Evolutionary conservation across 371 early-diverging fungal genomes (phyloP), one percentile per base, ranked within the genome.

Genomic region (Batrachochytrium dendrobatidis): DNA sequence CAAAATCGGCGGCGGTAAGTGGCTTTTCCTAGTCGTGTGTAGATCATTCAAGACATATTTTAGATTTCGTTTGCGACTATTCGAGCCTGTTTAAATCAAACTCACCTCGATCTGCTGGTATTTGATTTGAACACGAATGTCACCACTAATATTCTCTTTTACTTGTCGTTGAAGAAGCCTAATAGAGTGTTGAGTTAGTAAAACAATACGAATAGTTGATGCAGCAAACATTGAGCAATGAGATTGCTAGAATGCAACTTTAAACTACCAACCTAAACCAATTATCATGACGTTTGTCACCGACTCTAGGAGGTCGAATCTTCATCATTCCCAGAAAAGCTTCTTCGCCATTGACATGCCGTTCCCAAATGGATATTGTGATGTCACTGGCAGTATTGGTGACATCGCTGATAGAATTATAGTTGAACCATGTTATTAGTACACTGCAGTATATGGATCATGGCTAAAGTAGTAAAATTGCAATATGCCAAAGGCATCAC

Each of bases 1-100:
- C 82, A 67, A 90, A 90, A 61, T 86, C 84, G 10, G 76, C 72
- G 1, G 84, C 77, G 1, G 79, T 74, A 18, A 89, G 62, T 43
- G 83, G 75, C n/a, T 49, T 53, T 5, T 49, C 54, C 73, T 70
- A 56, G 31, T 34, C 32, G 12, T 49, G 55, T 59, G 22, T 30
- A 28, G 15, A 39, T 26, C 45, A 7, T 7, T 17, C 24, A 45
- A 48, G 50, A 15, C 7, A 15, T 10, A 6, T 59, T 32, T 10
- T 33, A 26, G 20, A 1, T 24, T 4, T 24, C 10, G 22, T 10
- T 34, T 58, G 30, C 29, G 58, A 34, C 15, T 18, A 59, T 12
- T 18, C 54, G 8, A 15, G 22, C 17, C 12, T 29, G 7, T 1
- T 10, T 10, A 25, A 15, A 10, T 1, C n/a, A 32, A 34, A 22